Evolutionary conservation across 352 stramenopile genomes (phyloP), one percentile per base, ranked within the genome.

Genomic region (Thalassiosira allenii): DNA sequence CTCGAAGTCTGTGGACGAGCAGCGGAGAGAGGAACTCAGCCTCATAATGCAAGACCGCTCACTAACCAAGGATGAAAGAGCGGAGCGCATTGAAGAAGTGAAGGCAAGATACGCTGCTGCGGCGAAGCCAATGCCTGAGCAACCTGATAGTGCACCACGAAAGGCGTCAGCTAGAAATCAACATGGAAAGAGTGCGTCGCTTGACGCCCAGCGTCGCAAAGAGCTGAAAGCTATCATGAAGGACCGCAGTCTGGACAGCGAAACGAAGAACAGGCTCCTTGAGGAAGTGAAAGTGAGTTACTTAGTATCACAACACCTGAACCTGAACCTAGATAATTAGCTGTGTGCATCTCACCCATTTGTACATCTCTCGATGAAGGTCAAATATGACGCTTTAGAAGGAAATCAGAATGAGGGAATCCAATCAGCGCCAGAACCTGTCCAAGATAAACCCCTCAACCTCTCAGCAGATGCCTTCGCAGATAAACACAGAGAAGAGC

Each of bases 31-130:
- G 29, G 54, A 64, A 47, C 54, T 64, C 6, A 3, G 43, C 17
- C 4, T 22, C 11, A 64, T 64, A 3, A 64, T 64, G 54, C 23
- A 17, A 47, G 54, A 64, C 25, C 54, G 54, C 8, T 64, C 54
- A 22, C 17, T 64, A 25, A 47, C 25, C 27, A 43, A 22, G 6
- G 54, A 64, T 3, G 54, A 64, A 64, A 64, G 29, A 43, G 25
- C 23, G 17, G 25, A 37, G 14, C 54, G 54, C 8, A 64, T 64
- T 9, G 54, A 43, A 3, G 54, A 37, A 43, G 29, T 64, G 11
- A 64, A 64, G 43, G 23, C 29, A 2, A 4, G 29, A 47, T 64
- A 64, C 25, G 30, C 54, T 25, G 23, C 54, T 22, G 53, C n/a
- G 34, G 53, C n/a, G 25, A n/a, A n/a, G n/a, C n/a, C n/a, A n/a